Conservation (phyloP, 805 yeast species). For the Lipomyces orientalis region DNA sequence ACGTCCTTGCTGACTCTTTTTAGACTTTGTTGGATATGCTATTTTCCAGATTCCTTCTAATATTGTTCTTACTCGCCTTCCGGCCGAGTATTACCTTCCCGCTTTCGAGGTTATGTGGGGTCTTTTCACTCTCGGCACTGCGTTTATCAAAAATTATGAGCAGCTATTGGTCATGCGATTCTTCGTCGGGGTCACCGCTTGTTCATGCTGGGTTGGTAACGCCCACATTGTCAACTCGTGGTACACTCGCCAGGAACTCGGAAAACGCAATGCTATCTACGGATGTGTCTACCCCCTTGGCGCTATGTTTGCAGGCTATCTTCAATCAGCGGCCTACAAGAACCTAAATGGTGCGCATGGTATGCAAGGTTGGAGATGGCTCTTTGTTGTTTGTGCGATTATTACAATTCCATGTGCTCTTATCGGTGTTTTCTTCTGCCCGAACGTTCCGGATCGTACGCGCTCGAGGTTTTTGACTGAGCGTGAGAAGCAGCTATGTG, state of each 20-base stretch:
- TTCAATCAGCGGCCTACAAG: conserved; percentile 61
- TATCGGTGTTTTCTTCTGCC: conserved; percentile 60
- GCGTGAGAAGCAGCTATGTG: conserved; percentile 61
- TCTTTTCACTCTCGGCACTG: conserved; percentile 35
- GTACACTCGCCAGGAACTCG: conserved; percentile 62
- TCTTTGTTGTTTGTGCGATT: conserved; percentile 68
- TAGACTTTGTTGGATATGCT: conserved; percentile 42
- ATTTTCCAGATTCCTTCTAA: conserved; percentile 52
- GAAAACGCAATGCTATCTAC: conserved; percentile 64
- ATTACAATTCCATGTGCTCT: conserved; percentile 64
- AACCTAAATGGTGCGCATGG: conserved; percentile 58
- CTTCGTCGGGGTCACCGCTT: conserved; percentile 51
- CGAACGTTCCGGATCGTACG: conserved; percentile 70
- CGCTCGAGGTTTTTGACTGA: conserved; percentile 58
- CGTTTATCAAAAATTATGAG: conserved; percentile 43
- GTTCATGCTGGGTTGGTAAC: conserved; percentile 53
- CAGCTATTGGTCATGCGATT: conserved; percentile 47
- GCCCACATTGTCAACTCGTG: conserved; percentile 52
- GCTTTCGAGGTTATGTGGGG: conserved; percentile 51
- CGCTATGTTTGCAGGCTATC: conserved; percentile 62
- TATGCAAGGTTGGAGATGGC: conserved; percentile 74
- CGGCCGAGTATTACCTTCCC: conserved; percentile 53
- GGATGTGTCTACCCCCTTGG: conserved; percentile 69
- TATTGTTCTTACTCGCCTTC: conserved; percentile 47
- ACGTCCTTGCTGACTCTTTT: too few species aligned